A percentile compares a stretch with the other conserved stretches of the same genome.
These are phyloP conservation scores for Stereum hirsutum DNA, from an alignment of 1,284 basidiomycete genomes.

Conservation along the genomic window DNA sequence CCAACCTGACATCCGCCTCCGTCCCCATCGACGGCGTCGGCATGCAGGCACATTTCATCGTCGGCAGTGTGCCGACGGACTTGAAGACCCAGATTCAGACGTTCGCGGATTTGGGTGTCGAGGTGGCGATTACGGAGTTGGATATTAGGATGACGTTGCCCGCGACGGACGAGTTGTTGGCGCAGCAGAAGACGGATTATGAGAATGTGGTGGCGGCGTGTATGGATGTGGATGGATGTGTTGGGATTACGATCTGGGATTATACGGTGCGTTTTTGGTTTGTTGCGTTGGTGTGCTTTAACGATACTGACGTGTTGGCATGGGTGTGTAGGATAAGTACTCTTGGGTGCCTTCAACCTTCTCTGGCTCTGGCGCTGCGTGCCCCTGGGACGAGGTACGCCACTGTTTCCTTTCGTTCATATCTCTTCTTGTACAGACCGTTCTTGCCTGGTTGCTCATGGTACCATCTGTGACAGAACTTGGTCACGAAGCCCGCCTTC, in stretches of 20 bases:
- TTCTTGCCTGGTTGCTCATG: too few relatives aligned
- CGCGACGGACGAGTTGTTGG: constrained; percentile 32
- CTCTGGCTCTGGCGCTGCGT: constrained; percentile 25
- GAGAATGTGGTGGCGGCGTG: constrained; percentile 35
- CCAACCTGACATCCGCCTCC: constrained; percentile 27
- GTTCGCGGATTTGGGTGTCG: constrained; percentile 40
- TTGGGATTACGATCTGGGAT: constrained; percentile 44
- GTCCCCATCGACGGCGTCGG: constrained; percentile 45
- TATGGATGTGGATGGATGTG: constrained; percentile 28
- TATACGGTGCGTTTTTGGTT: constrained; percentile 19
- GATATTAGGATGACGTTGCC: constrained; percentile 45
- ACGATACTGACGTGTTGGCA: too few relatives aligned
- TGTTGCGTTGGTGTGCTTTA: neutral
- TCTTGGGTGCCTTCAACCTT: constrained; percentile 26
- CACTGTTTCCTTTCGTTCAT: too few relatives aligned
- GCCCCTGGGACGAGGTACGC: constrained; percentile 24
- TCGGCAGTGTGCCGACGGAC: constrained; percentile 32
- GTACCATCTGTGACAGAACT: too few relatives aligned
- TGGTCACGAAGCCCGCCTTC: too few relatives aligned
- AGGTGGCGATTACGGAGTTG: constrained; percentile 47
- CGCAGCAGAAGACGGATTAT: constrained; percentile 41
- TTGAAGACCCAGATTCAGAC: constrained; percentile 31
- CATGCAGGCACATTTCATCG: constrained; percentile 40
- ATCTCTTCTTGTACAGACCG: too few relatives aligned
- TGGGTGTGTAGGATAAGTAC: constrained; percentile 21